Evolutionary conservation across 2,329 filamentous ascomycete genomes (phyloP).

Genomic region (Davidsoniella virescens): DNA sequence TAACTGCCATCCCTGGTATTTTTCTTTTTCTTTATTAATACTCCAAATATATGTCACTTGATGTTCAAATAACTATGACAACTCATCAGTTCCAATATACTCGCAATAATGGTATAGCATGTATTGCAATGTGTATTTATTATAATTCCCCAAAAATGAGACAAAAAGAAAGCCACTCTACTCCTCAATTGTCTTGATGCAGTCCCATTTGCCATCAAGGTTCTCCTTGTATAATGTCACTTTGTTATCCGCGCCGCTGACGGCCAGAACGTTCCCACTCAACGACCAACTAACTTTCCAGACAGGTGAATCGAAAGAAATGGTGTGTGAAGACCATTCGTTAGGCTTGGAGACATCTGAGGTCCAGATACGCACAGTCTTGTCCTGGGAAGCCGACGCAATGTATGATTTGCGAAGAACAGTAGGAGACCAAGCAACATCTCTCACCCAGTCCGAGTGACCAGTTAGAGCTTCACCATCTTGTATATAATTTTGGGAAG

Average conservation of each 20-base stretch:
- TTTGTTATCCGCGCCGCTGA: constrained; percentile 89
- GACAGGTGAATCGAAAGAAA: constrained; percentile 75
- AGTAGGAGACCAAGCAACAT: constrained; percentile 93
- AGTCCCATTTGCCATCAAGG: constrained; percentile 89
- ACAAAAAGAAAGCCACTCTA: constrained; percentile 24
- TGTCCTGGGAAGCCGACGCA: constrained; percentile 86
- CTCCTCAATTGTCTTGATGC: constrained; percentile 91
- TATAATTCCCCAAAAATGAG: neutral
- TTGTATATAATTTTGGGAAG: constrained; percentile 43
- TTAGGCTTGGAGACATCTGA: constrained; percentile 42
- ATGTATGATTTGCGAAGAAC: constrained; percentile 94
- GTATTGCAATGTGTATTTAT: neutral
- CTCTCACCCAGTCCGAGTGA: constrained; percentile 91
- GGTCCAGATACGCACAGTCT: constrained; percentile 96
- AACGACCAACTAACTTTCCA: constrained; percentile 98
- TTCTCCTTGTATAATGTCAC: constrained; percentile 98
- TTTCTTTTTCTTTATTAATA: neutral
- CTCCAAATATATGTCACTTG: neutral
- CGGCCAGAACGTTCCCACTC: constrained; percentile 88
- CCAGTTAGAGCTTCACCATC: constrained; percentile 53
- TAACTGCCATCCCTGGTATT: neutral
- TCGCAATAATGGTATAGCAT: neutral
- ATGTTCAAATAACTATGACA: neutral
- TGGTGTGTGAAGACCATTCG: constrained; percentile 71
- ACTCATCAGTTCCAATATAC: neutral